Base-by-base conservation (phyloP, 2,329 filamentous ascomycete species). In the Apiospora rasikravindrae region DNA sequence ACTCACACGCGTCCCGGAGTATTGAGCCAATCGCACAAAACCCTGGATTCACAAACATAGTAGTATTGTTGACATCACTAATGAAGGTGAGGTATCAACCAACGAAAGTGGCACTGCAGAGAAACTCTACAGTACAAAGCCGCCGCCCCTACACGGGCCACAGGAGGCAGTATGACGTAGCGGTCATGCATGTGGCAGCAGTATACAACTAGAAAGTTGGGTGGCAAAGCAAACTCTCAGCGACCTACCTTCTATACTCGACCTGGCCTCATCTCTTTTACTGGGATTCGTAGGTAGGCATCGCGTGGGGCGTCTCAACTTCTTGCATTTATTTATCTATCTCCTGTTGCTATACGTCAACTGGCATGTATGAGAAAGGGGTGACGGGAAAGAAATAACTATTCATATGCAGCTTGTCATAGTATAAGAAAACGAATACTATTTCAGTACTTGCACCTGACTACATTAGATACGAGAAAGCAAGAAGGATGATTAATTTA, bases 141-240 rank as follows among this genome's bases (percentile, higher is more conserved):
- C 33, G 57, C 51, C 33, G 19, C 22, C 22, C 33, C 33, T 24
- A 51, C 7, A 51, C 49, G 3, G n/a, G n/a, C 49, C 49, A n/a
- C 8, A 64, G 5, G 5, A 37, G 22, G 57, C 33, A 64, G 57
- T n/a, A 64, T 64, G 57, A 64, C 57, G 57, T 64, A 64, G 57
- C 10, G 57, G 22, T n/a, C 22, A 64, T 64, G 57, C 57, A 64
- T 40, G 57, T 8, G 22, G 33, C 8, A 40, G 57, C 57, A 64
- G 57, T 64, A 64, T 64, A n/a, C n/a, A n/a, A n/a, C n/a, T n/a
- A 64, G 33, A 40, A 24, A 24, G 22, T 8, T 11, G 57, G 10
- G 57, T 64, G 57, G 57, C 57, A 40, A 64, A 64, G 57, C 57
- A 64, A 64, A 64, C 57, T 61, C 53, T 24, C 22, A 40, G 57